Conservation (phyloP, 148 eudicot species). For the Fagopyrum tataricum region DNA sequence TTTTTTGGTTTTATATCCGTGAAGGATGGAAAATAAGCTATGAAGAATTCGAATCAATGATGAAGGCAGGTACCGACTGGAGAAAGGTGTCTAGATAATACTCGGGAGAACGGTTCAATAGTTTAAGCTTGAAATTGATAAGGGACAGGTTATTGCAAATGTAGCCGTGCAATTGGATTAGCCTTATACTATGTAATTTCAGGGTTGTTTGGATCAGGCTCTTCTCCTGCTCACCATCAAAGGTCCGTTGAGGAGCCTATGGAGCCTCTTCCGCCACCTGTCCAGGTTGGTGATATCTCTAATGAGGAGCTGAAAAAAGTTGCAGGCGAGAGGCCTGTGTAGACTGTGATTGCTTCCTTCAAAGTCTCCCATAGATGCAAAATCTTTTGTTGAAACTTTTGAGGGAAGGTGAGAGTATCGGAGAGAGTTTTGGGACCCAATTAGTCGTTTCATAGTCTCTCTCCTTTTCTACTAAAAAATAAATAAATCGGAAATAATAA, state of each 20-base stretch:
- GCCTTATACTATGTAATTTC: conserved; percentile 64
- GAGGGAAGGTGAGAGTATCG: no score
- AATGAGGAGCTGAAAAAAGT: conserved; percentile 66
- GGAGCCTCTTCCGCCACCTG: conserved; percentile 82
- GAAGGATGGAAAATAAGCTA: conserved; percentile 84
- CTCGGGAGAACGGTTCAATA: conserved; percentile 71
- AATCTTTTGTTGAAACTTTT: no score
- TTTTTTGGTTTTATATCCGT: neutral
- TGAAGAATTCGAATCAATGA: conserved; percentile 70
- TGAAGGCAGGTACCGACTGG: conserved; percentile 84
- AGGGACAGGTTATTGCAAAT: conserved; percentile 46
- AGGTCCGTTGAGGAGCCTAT: conserved; percentile 31
- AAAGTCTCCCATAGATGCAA: no score
- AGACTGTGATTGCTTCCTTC: no score
- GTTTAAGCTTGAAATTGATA: conserved; percentile 64
- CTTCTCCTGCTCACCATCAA: conserved; percentile 15
- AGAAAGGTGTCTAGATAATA: conserved; percentile 77
- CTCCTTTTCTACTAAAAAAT: no score
- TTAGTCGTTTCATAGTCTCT: no score
- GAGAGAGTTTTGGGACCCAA: no score
- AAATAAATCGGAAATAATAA: no score
- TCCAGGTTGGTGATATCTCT: conserved; percentile 77
- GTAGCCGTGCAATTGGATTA: conserved; percentile 43
- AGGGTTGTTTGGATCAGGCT: conserved; percentile 48
- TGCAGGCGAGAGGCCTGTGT: no score